Base-by-base conservation (phyloP, 2,329 filamentous ascomycete species). In the Hymenotorrendiella dingleyae region DNA sequence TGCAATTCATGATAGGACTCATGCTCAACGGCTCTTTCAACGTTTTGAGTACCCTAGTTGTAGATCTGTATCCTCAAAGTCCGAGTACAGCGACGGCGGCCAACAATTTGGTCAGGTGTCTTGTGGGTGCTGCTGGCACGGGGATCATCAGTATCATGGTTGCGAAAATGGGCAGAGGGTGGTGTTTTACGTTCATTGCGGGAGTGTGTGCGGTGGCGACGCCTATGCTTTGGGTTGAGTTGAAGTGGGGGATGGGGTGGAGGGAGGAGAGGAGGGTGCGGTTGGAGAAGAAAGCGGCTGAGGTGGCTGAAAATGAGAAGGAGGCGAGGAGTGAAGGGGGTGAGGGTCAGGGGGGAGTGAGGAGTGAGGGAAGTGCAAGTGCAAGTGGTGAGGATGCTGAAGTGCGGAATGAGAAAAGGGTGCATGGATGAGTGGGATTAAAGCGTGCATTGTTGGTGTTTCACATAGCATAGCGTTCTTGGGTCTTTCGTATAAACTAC, bases 71-170 rank as follows among this genome's bases (percentile, higher is more conserved):
- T 48, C 78, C 78, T 0, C 64, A 73, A 19, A 71, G 73, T 1
- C 78, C 78, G 0, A 77, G 78, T 0, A 82, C 78, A 0, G 76
- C 76, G 0, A 78, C 78, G 2, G 79, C 80, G 0, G 75, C 79
- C 0, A 80, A 80, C 49, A 84, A 84, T 48, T 62, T 85, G 3
- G 70, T 76, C 4, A 65, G 80, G n/a, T 84, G 80, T 55, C 60
- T 78, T 14, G 62, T 78, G 30, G 79, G 77, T 19, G 81, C 80
- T 0, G 71, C 65, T 1, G 73, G 72, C 3, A 79, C 77, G 17
- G 76, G 75, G 0, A 66, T 79, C 7, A 75, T 84, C 28, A 70
- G 79, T 39, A 64, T 69, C 39, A 76, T 84, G 68, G 70, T 83
- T 21, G 49, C 63, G 6, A 63, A 61, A 0, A 71, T 82, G 64